Evolutionary conservation across 2,329 filamentous ascomycete genomes (phyloP).

Genomic region (Emericellopsis cladophorae): DNA sequence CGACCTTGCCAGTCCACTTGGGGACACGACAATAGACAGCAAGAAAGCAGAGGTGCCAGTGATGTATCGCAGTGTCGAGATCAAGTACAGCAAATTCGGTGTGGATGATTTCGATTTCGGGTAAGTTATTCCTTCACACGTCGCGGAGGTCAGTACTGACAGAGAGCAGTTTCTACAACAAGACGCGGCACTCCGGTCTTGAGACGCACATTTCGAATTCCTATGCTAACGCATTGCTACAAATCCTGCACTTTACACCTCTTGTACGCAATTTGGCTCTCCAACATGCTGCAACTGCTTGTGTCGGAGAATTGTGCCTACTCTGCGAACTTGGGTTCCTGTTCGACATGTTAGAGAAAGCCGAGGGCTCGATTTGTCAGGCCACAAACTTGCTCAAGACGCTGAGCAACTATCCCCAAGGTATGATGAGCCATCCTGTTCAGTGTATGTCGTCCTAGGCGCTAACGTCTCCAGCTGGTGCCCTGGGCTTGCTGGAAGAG

Average conservation of each 20-base stretch:
- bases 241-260: slow-evolving; percentile 85
- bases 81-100: slow-evolving; percentile 97
- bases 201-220: slow-evolving; percentile 97
- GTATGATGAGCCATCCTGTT: slow-evolving; percentile 20
- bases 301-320: slow-evolving; percentile 70
- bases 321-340: slow-evolving; percentile 91
- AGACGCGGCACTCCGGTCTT: slow-evolving; percentile 78
- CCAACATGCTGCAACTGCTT: slow-evolving; percentile 77
- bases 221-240: slow-evolving; percentile 84
- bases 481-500: slow-evolving; percentile 74
- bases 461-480: slow-evolving; percentile 38
- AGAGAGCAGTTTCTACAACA: slow-evolving; percentile 67
- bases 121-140: slow-evolving; percentile 29
- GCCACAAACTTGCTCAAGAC: slow-evolving; percentile 90
- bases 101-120: slow-evolving; percentile 99
- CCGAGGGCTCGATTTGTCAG: slow-evolving; percentile 85
- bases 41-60: slow-evolving; percentile 71
- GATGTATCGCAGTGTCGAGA: slow-evolving; percentile 89
- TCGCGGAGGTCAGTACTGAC: slow-evolving; percentile 24
- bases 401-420: slow-evolving; percentile 71
- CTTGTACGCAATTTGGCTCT: slow-evolving; percentile 78
- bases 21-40: slow-evolving; percentile 58
- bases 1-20: slow-evolving; percentile 52
- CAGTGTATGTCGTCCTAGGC: not conserved
- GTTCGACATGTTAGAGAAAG: slow-evolving; percentile 97